Evolutionary conservation across 441 rosid genomes (phyloP), one percentile per base, ranked within the genome.

Genomic region (Melastoma candidum): DNA sequence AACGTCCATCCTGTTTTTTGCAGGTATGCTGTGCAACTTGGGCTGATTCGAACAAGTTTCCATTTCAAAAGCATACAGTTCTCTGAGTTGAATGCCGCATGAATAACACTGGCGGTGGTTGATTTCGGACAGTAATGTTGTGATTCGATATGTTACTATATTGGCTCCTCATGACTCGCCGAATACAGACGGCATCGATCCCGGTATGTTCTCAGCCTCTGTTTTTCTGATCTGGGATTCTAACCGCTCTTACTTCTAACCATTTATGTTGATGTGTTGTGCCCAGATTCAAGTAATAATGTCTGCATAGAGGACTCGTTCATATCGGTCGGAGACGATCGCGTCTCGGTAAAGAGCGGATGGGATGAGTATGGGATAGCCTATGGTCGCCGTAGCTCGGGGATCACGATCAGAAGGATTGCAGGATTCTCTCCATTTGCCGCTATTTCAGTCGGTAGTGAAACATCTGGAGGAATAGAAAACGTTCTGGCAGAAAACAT

Each of bases 111-210:
- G 8, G 22, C 8, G 41, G 8, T 36, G 41, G 41, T 36, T 36
- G 41, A 9, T 36, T 36, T 36, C 8, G 41, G 41, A 36, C 41
- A 87, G 97, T 60, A 60, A 90, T 2, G 82, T 90, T 41, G 97
- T 17, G 22, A 17, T 90, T 61, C 84, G 59, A 47, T 73, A 83
- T 54, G 90, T 90, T 52, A 90, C 96, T 57, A 81, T 90, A 68
- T 64, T 90, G 72, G 96, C 97, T 70, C 97, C 97, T 3, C 47
- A 43, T 12, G 87, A 81, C 73, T 90, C 97, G 0, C 97, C 97
- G 52, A 90, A 90, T 63, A 90, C 97, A 2, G 97, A 90, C 72
- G 97, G 97, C 66, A 76, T 90, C 49, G 97, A 90, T 78, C 94
- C 97, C 73, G 97, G 97, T 86, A 71, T 17, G 3, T 47, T 9